Evolutionary conservation across 2,329 filamentous ascomycete species (phyloP), one percentile per base, ranked within the genome.

Genomic region (Thielaviopsis populi): DNA sequence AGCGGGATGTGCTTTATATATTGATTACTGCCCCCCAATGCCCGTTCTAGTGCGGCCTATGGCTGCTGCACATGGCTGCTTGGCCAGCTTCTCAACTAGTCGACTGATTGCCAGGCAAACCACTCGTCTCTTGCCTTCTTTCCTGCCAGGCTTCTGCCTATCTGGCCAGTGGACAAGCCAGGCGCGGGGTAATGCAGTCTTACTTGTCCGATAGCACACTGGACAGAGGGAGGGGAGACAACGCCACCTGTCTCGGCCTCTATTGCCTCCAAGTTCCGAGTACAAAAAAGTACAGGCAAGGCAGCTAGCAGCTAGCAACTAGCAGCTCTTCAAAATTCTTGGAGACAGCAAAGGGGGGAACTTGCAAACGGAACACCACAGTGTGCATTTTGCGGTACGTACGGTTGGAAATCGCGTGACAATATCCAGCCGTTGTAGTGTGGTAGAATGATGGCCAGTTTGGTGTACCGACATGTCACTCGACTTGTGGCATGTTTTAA

Each of bases 1-100:
- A 30, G 22, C 13, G 17, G 27, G 24, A 56, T 33, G 53, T 37
- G 22, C 27, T n/a, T 63, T 63, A 27, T 54, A 63, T 63, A 63
- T 17, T 56, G 8, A 19, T 22, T 17, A 41, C 27, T 6, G n/a
- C 33, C n/a, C 48, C 17, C 33, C 33, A n/a, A 33, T 11, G 30
- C 22, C 40, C 15, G 19, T 27, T 30, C 27, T 27, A 37, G 48
- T 56, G 7, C 17, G 48, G 48, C 42, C 19, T 10, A 58, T 41
- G 27, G 53, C 27, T 46, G 5, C 7, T 24, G 37, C 40, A 63
- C 40, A 54, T 58, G 50, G 58, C 61, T 56, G 19, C 11, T 3
- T 27, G 46, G 46, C 42, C 40, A 42, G 48, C 53, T 8, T 42
- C 41, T 33, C n/a, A 5, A 56, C 46, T 42, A 56, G 41, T 54